Base-by-base conservation (phyloP, 2,329 filamentous ascomycete species). In the Tympanopsis confertula region DNA sequence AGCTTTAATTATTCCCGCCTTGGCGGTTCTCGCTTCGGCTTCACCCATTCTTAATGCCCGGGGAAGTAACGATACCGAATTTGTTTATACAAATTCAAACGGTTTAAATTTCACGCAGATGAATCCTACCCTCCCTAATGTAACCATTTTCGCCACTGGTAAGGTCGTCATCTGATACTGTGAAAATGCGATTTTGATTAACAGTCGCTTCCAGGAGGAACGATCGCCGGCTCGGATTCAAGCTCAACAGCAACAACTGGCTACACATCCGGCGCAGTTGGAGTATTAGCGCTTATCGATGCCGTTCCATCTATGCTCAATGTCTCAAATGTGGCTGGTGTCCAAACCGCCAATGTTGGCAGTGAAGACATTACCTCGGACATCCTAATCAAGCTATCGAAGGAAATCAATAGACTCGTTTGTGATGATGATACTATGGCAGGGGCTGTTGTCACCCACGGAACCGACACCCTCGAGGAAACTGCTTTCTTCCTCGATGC, bases 381-480 rank as follows among this genome's bases (percentile, higher is more conserved):
- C 4, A 61, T 71, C 38, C 58, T 69, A 22, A 55, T 74, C 15
- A 59, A 56, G 19, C 48, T 77, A 24, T 59, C 65, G 4, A 57
- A 65, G 18, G 54, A 59, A 39, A 66, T 76, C 38, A 66, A 70
- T 39, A 42, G 43, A 4, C 46, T 48, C 12, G 67, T 69, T 39
- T 57, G 75, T 3, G 61, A 65, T 19, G 51, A 48, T 39, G 55
- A 56, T n/a, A 45, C 54, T 36, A 55, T 53, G 22, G 53, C 58
- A 54, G 73, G 66, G 24, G 70, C 68, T 5, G 70, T 79, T 4
- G 57, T 82, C 38, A 79, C 76, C 1, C 76, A 81, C 46, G 76
- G 77, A 35, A 81, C 77, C 5, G 77, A 82, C 47, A 78, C 72
- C 0, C 59, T 81, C 1, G 75, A 79, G 47, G 75, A 80, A 52